Percentiles rank a stretch among this genome's conserved stretches.
phyloP scores from a whole-genome alignment of 176 grass and related monocot species.

The Oryza glumipatula region DNA sequence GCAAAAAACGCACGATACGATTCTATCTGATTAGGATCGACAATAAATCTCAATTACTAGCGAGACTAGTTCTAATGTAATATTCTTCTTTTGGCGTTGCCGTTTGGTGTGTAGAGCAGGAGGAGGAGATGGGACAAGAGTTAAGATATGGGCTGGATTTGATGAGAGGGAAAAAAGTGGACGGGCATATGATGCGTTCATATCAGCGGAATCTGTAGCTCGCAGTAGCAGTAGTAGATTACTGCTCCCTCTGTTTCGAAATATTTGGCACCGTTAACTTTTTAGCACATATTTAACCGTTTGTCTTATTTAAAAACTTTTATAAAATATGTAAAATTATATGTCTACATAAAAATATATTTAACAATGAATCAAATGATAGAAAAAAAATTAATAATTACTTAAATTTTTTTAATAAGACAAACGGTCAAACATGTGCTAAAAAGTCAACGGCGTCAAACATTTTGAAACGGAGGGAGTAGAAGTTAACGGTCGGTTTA shows the following conservation, averaged over 20 bases:
- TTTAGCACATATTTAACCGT: too few relatives aligned
- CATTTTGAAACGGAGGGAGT: too few relatives aligned
- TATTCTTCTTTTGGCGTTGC: background rate
- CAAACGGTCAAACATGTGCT: too few relatives aligned
- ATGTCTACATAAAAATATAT: too few relatives aligned
- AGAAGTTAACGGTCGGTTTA: too few relatives aligned
- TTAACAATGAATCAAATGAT: too few relatives aligned
- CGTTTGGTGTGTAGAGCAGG: background rate
- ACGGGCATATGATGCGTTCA: conserved; percentile 48
- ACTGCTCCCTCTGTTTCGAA: background rate
- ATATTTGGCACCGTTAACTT: background rate
- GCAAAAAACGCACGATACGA: background rate
- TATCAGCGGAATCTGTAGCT: conserved; percentile 20
- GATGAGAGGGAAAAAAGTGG: conserved; percentile 25
- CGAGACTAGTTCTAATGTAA: background rate
- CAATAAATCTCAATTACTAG: background rate
- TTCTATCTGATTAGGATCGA: background rate
- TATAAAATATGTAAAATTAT: too few relatives aligned
- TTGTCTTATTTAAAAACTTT: too few relatives aligned
- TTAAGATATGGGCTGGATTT: conserved; percentile 42
- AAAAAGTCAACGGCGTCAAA: too few relatives aligned
- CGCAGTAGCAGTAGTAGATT: background rate
- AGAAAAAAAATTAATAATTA: too few relatives aligned
- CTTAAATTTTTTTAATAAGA: too few relatives aligned
- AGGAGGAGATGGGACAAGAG: background rate